A percentile compares a stretch with the other conserved stretches of the same genome.
Conservation (phyloP, 169 alveolate species). For the Cyclospora cayetanensis region DNA sequence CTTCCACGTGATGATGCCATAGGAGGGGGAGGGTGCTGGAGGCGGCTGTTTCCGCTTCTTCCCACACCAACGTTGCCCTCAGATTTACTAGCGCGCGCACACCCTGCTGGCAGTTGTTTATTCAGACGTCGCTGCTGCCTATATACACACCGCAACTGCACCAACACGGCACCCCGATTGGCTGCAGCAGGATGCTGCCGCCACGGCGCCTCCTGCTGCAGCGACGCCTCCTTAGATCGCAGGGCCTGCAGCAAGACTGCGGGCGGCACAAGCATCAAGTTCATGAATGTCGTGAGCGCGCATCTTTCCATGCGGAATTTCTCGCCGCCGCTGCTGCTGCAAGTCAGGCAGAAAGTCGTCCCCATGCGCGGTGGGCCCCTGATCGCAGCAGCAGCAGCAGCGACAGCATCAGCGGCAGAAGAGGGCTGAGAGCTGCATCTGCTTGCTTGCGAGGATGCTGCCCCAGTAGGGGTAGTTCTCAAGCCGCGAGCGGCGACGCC, state of each 20-base stretch:
- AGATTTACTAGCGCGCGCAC: no score
- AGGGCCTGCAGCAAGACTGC: neutral
- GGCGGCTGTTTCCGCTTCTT: no score
- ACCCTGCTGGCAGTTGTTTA: no score
- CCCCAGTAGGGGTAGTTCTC: neutral
- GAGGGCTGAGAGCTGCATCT: no score
- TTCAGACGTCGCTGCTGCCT: no score
- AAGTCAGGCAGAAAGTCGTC: neutral
- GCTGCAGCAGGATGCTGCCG: constrained; percentile 1
- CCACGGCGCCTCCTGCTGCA: neutral
- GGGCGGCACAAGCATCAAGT: neutral
- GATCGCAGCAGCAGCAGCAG: neutral
- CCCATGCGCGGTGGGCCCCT: neutral
- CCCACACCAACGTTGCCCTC: no score
- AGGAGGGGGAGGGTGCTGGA: no score
- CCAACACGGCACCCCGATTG: no score
- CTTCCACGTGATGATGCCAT: no score
- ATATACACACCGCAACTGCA: no score
- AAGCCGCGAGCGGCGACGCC: neutral
- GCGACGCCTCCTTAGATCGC: neutral
- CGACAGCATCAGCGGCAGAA: no score
- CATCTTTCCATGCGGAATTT: neutral
- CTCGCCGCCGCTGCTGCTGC: neutral
- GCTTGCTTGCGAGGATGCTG: no score
- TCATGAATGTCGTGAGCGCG: neutral